Conservation (phyloP, 176 grass and related monocot genomes). For the Eragrostis curvula region DNA sequence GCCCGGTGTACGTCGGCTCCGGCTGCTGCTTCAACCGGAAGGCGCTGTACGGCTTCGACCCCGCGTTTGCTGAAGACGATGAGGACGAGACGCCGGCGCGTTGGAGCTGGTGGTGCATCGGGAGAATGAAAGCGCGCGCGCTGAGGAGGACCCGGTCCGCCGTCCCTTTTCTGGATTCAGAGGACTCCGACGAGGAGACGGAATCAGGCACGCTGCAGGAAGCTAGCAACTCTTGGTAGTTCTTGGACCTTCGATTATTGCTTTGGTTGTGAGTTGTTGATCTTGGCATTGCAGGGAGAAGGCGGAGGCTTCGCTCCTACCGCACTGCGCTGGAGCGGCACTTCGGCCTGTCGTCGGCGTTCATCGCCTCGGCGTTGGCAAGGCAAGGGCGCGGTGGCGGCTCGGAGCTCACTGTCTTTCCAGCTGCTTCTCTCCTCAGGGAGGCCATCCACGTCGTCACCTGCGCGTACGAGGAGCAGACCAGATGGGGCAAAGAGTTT, state of each 20-base stretch:
- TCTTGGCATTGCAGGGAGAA: background rate
- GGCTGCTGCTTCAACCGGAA: constrained; percentile 75
- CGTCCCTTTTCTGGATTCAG: constrained; percentile 57
- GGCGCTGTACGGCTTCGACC: constrained; percentile 76
- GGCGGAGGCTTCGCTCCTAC: constrained; percentile 42
- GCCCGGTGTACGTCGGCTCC: constrained; percentile 61
- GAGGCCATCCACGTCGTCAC: constrained; percentile 75
- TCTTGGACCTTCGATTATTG: background rate
- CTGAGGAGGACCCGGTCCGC: constrained; percentile 45
- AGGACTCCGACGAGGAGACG: constrained; percentile 33
- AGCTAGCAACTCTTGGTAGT: background rate
- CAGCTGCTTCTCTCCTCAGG: constrained; percentile 38
- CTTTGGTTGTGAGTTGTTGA: too few relatives aligned
- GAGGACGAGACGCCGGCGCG: background rate
- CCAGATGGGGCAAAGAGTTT: constrained; percentile 71
- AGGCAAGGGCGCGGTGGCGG: constrained; percentile 7
- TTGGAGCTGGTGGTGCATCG: constrained; percentile 30
- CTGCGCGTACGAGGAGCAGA: constrained; percentile 67
- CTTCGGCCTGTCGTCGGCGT: constrained; percentile 57
- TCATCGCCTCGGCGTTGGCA: constrained; percentile 54
- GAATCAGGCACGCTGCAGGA: background rate
- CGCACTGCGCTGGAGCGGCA: constrained; percentile 39
- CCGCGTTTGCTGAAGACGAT: constrained; percentile 28
- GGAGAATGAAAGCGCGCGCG: constrained; percentile 17
- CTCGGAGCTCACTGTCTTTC: constrained; percentile 1